Evolutionary conservation across 2,329 filamentous ascomycete species (phyloP), one percentile per base, ranked within the genome.

Genomic region (Penicillium sp.): DNA sequence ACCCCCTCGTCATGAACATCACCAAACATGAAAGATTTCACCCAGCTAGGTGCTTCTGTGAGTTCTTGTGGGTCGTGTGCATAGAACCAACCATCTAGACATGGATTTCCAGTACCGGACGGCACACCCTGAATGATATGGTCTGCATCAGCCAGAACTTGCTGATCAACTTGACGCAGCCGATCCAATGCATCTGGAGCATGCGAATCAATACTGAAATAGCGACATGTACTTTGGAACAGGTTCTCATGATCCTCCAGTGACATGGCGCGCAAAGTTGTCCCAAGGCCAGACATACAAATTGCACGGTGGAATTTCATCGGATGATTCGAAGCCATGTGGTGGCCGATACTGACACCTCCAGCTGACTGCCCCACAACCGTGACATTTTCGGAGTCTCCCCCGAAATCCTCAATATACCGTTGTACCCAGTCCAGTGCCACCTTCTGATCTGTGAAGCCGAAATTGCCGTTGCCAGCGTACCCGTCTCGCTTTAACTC

Each of bases 251-350:
- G 56, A 3, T 56, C 33, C 14, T 53, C 29, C 2, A 53, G 23
- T 7, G 27, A 44, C 7, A 50, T 18, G 11, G 45, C 31, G 6
- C 47, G 42, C 27, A 56, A 42, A 11, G 56, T 55, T 33, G 49
- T 53, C 11, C 54, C 51, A 40, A 59, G 26, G 1, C 57, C 57
- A 31, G 57, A 59, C 57, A 59, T 59, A 22, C 54, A 59, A 33
- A 59, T 25, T 8, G 55, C 57, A 9, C 57, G 57, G 6, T 55
- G 41, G 35, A 57, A 59, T 23, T 45, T 55, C 52, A 57, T 55
- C n/a, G 54, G 57, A 20, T 55, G 26, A 15, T 47, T 51, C 18
- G 58, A 56, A 14, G 50, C 50, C 44, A 58, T 41, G 7, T 60
- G 58, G 31, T 60, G 53, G 2, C 57, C 55, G 11, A 60, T 58